Percentiles rank a stretch among this genome's conserved stretches.
Evolutionary conservation across 306 rosid species (phyloP).

Genomic region (Cucurbita maxima): DNA sequence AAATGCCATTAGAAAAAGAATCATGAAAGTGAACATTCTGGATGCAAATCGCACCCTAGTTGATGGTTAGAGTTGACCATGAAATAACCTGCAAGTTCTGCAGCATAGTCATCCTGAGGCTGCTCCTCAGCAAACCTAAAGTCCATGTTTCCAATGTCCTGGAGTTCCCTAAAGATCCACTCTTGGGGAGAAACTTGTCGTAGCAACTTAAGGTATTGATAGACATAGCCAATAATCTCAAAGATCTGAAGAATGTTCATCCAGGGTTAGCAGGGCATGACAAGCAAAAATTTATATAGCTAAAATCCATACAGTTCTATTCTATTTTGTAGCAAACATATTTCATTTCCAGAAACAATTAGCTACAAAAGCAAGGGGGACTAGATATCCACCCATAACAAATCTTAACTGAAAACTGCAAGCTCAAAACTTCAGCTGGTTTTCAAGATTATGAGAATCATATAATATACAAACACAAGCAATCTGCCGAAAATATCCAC

Average conservation of each 20-base stretch:
- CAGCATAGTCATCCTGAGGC: constrained; percentile 95
- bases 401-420: constrained; percentile 1
- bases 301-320: background rate
- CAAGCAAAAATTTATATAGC: background rate
- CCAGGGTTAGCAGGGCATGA: background rate
- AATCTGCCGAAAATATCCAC: background rate
- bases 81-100: constrained; percentile 71
- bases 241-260: constrained; percentile 39
- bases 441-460: constrained; percentile 9
- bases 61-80: background rate
- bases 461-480: background rate
- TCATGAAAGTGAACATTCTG: too few relatives aligned
- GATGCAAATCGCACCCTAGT: too few relatives aligned
- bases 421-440: constrained; percentile 15
- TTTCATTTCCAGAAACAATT: background rate
- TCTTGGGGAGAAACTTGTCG: constrained; percentile 63
- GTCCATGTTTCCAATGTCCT: constrained; percentile 85
- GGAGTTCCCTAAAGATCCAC: constrained; percentile 94
- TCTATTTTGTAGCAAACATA: background rate
- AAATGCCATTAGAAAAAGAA: too few relatives aligned
- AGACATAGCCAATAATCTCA: constrained; percentile 67
- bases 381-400: background rate
- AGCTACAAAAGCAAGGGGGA: background rate
- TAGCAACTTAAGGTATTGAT: constrained; percentile 72
- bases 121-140: constrained; percentile 92